Evolutionary conservation across 176 grass and related monocot species (phyloP), one percentile per base, ranked within the genome.

Genomic region (Alopecurus myosuroides): DNA sequence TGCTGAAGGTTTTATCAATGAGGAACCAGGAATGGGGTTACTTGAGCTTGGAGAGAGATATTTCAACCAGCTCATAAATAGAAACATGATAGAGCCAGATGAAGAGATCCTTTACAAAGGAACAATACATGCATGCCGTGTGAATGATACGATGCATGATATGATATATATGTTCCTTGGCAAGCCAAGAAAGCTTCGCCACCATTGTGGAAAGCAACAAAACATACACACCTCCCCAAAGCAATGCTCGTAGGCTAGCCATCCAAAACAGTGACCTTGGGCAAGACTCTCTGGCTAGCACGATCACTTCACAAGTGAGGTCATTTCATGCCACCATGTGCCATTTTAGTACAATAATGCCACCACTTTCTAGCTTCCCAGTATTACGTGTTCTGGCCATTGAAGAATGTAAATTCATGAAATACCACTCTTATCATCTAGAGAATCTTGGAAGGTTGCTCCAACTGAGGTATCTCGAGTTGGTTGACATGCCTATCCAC

Each of bases 51-150:
- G 72, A 37, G 51, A 77, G 71, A 65, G 82, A 11, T 85, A 85
- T 26, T 85, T 85, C 10, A 15, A 85, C 30, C 37, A 85, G 82
- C 74, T 85, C 35, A 49, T 85, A 3, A 48, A 65, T 77, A 77
- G 71, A 55, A 66, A 52, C 37, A 7, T 85, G 42, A 45, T 85
- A 3, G 25, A 51, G 22, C 36, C 39, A 14, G 22, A n/a, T n/a
- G n/a, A 77, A 29, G 39, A 26, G 15, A 9, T 15, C 3, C 15
- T 22, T 9, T 3, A 66, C 0, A 48, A 48, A 48, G 45, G 45
- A 48, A 48, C 17, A 4, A 19, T 30, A 17, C 0, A 23, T 37
- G 25, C 0, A 4, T 85, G 83, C 7, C 9, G 5, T 44, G 41
- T 85, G 7, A 37, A 85, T 9, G 52, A 46, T 33, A 85, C 77